Evolutionary conservation across 306 rosid species (phyloP), one percentile per base, ranked within the genome.

Genomic region (Lathyrus oleraceus): DNA sequence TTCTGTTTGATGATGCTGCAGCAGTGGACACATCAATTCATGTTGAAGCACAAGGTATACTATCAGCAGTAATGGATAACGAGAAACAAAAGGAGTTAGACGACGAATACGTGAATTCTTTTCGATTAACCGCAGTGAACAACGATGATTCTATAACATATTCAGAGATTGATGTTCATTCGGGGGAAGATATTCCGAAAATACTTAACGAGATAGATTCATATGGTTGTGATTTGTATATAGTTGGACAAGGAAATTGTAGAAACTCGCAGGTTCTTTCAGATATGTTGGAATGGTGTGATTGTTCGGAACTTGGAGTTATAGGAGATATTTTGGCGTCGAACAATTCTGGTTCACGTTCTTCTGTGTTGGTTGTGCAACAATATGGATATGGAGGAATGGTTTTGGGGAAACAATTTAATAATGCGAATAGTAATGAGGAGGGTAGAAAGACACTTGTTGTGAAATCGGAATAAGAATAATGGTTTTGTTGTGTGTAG

Each of bases 301-400:
- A 86, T 17, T 81, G 73, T 63, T 73, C 73, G 0, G 96, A 84
- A 57, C 76, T 84, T 8, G 91, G 91, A 5, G 75, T 76, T 0
- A 44, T 85, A 27, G 91, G 89, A 5, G 88, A 83, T 65, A 49
- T 84, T 9, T 53, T 84, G 73, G 87, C 81, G 1, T 82, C 85
- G 8, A 72, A 82, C 6, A 75, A 28, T 53, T 74, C 79, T 21
- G 77, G 74, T 0, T 32, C 73, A 2, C 30, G 32, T 0, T 73
- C 91, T 1, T 88, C 87, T n/a, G 67, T 86, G 63, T 67, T 88
- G 0, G 79, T 84, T 21, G 79, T 88, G n/a, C 89, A 80, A 9
- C 83, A 81, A 47, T 79, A 79, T 72, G 87, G 84, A 7, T 72
- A 65, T 76, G 83, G 83, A 49, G 78, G 77, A 61, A 71, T 47